A percentile compares a stretch with the other conserved stretches of the same genome.
phyloP scores from a whole-genome alignment of 1,284 basidiomycete genomes.

The Rugosomyces carneus region DNA sequence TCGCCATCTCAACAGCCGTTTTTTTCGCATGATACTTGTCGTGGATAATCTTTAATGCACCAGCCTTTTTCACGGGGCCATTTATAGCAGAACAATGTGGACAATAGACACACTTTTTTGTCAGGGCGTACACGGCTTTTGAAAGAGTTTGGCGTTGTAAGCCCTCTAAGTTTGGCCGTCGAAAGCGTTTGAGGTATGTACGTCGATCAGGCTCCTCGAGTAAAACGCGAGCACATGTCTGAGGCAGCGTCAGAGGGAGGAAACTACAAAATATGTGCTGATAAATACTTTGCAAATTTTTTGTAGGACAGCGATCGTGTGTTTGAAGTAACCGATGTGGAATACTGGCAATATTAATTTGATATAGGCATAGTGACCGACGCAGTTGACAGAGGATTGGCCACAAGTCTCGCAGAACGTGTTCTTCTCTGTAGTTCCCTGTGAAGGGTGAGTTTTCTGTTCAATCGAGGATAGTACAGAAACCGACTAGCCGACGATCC shows the following conservation, averaged over 20 bases:
- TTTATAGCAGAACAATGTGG: slow-evolving; percentile 93
- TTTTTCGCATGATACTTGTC: slow-evolving; percentile 98
- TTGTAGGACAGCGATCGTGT: slow-evolving; percentile 90
- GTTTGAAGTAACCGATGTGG: slow-evolving; percentile 97
- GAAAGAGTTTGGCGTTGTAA: slow-evolving; percentile 82
- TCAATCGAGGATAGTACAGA: slow-evolving; percentile 2
- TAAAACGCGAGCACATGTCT: slow-evolving; percentile 95
- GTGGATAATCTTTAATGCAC: slow-evolving; percentile 93
- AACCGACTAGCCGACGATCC: slow-evolving; percentile 79
- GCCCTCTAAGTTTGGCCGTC: slow-evolving; percentile 88
- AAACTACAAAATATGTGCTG: not conserved
- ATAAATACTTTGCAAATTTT: slow-evolving; percentile 85
- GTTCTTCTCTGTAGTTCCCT: slow-evolving; percentile 95
- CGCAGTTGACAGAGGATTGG: slow-evolving; percentile 88
- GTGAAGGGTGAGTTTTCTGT: slow-evolving; percentile 4
- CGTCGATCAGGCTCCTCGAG: slow-evolving; percentile 87
- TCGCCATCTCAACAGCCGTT: slow-evolving; percentile 83
- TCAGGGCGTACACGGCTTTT: slow-evolving; percentile 86
- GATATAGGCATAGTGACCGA: slow-evolving; percentile 97
- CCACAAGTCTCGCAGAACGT: slow-evolving; percentile 95
- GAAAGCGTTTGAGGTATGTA: slow-evolving; percentile 82
- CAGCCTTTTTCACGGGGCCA: slow-evolving; percentile 95
- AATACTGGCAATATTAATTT: slow-evolving; percentile 95
- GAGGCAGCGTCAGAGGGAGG: slow-evolving; percentile 3
- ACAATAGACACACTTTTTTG: slow-evolving; percentile 90